Evolutionary conservation across 345 rosid species (phyloP).

Genomic region (Citrus reticulata): DNA sequence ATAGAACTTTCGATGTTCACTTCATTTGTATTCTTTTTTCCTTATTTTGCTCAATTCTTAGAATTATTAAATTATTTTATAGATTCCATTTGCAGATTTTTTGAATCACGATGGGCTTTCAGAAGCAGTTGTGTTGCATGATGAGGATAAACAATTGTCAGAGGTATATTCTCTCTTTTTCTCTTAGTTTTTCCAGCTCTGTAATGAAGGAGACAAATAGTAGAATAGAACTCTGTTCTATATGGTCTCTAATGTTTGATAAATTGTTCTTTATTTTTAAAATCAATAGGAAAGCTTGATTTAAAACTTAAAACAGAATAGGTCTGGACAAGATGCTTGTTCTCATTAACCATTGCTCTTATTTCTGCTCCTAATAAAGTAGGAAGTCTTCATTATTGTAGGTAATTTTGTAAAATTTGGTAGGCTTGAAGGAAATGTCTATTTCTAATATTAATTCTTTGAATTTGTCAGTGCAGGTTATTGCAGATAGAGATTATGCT

Average conservation of each 20-base stretch:
- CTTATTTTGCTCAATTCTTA: slow-evolving; percentile 3
- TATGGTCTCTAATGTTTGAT: not conserved
- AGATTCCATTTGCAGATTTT: slow-evolving; percentile 96
- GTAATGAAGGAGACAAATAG: not conserved
- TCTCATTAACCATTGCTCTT: not conserved
- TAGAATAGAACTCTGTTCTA: not conserved
- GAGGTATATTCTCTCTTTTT: slow-evolving; percentile 47
- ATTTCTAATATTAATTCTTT: slow-evolving; percentile 6
- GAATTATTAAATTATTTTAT: slow-evolving; percentile 25
- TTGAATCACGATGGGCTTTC: slow-evolving; percentile 75
- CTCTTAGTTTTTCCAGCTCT: not conserved
- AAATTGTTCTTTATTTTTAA: not conserved
- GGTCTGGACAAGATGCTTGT: not conserved
- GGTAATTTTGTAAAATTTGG: not conserved
- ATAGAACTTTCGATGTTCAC: slow-evolving; percentile 1
- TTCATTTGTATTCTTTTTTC: not conserved
- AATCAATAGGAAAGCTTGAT: not conserved
- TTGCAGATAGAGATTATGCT: slow-evolving; percentile 67
- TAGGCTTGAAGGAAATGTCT: not conserved
- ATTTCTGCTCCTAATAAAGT: not conserved
- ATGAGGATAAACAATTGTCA: slow-evolving; percentile 58
- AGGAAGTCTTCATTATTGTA: not conserved
- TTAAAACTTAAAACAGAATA: not conserved
- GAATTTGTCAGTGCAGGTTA: slow-evolving; percentile 47
- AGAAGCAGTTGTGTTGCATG: slow-evolving; percentile 52